Evolutionary conservation across 2,329 filamentous ascomycete genomes (phyloP).

Genomic region (Corinectria fuckeliana): DNA sequence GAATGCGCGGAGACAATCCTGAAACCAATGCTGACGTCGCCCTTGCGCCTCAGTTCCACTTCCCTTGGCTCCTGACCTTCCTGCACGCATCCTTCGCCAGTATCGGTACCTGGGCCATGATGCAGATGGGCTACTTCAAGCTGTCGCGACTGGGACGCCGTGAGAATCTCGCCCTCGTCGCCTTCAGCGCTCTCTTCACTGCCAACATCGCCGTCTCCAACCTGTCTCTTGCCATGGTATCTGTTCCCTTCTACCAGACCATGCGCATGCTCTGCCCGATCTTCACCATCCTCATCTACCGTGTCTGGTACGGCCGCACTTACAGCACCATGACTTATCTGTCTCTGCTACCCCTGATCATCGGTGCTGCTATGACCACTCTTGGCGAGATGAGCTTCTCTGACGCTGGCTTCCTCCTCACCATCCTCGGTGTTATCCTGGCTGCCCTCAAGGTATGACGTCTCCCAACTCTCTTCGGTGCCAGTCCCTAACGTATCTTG

Average conservation of each 20-base stretch:
- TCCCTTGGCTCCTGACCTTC: conserved; percentile 67
- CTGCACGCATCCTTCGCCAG: conserved; percentile 64
- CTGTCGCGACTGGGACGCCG: conserved; percentile 57
- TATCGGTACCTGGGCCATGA: conserved; percentile 60
- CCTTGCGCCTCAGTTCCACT: conserved; percentile 54
- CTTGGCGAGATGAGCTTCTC: conserved; percentile 69
- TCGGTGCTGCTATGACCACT: conserved; percentile 65
- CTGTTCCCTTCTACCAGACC: conserved; percentile 71
- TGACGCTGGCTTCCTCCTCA: conserved; percentile 61
- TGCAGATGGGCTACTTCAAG: conserved; percentile 59
- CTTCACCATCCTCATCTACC: conserved; percentile 68
- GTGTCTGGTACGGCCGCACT: conserved; percentile 59
- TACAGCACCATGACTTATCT: conserved; percentile 65
- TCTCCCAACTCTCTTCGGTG: not conserved
- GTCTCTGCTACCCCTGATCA: conserved; percentile 65
- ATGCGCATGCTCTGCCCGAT: conserved; percentile 67
- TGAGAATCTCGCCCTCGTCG: conserved; percentile 62
- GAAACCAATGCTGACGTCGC: conserved; percentile 28
- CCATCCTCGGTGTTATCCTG: conserved; percentile 60
- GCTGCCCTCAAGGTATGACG: conserved; percentile 59
- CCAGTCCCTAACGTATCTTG: conserved; percentile 22
- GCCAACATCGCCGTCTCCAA: conserved; percentile 71
- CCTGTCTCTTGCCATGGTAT: conserved; percentile 66
- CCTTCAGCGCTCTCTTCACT: conserved; percentile 67
- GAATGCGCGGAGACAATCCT: conserved; percentile 1